Conservation (phyloP, 176 grass and related monocot species). For the Guadua angustifolia region DNA sequence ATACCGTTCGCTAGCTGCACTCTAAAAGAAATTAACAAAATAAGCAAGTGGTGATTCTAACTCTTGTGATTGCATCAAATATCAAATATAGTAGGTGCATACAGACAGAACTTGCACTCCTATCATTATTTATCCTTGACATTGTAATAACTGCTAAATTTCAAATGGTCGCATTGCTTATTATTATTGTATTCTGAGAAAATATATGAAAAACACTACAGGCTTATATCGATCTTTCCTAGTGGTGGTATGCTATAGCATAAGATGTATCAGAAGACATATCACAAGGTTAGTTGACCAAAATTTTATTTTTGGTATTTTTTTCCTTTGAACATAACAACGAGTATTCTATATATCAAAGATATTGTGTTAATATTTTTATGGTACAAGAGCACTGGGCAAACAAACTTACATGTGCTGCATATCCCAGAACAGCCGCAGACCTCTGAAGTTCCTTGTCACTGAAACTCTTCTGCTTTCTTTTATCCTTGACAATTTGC, state of each 20-base stretch:
- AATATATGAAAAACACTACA: conserved; percentile 5
- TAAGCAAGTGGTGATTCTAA: conserved; percentile 26
- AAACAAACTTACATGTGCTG: conserved; percentile 56
- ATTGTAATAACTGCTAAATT: neutral
- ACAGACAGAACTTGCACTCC: neutral
- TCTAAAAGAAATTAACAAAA: conserved; percentile 23
- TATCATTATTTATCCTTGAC: conserved; percentile 6
- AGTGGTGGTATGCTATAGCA: neutral
- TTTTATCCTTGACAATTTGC: conserved; percentile 43
- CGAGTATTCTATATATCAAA: neutral
- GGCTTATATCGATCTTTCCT: conserved; percentile 19
- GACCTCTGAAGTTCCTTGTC: conserved; percentile 52
- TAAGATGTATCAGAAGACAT: neutral
- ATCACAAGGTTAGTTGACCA: neutral
- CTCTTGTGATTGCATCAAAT: neutral
- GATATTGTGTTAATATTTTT: conserved; percentile 3
- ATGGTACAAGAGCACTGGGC: neutral
- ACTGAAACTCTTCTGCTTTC: conserved; percentile 32
- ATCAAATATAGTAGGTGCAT: neutral
- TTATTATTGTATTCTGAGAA: neutral
- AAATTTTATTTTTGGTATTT: neutral
- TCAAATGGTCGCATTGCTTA: neutral
- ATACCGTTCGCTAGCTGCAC: too few species aligned
- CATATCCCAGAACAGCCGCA: conserved; percentile 59
- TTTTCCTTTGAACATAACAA: conserved; percentile 6